A percentile compares a stretch with the other conserved stretches of the same genome.
Conservation (phyloP, 2,329 filamentous ascomycete species). For the Sphaerulina vaccinii region DNA sequence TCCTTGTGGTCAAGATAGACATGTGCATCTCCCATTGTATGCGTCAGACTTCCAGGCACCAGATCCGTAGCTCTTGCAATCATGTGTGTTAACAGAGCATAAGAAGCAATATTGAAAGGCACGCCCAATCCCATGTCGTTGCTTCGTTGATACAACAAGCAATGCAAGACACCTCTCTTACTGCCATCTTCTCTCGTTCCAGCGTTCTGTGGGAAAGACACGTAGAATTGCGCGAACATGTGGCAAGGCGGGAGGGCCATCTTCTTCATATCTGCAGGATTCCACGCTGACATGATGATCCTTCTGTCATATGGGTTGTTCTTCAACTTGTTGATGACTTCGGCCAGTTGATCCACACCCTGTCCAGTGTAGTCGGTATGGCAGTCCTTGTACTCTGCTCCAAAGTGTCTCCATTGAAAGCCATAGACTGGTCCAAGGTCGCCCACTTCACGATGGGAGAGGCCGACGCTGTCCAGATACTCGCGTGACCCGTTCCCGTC, state of each 20-base stretch:
- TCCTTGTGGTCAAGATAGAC: conserved; percentile 92
- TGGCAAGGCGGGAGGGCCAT: conserved; percentile 95
- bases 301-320: conserved; percentile 82
- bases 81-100: conserved; percentile 94
- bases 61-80: conserved; percentile 82
- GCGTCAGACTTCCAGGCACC: conserved; percentile 81
- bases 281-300: conserved; percentile 92
- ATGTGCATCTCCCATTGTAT: conserved; percentile 98
- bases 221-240: conserved; percentile 97
- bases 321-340: conserved; percentile 83
- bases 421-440: conserved; percentile 96
- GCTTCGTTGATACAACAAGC: conserved; percentile 86
- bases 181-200: conserved; percentile 32
- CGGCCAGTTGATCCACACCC: conserved; percentile 88
- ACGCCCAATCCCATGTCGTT: conserved; percentile 98
- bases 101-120: conserved; percentile 95
- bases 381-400: conserved; percentile 79
- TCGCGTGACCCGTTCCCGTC: conserved; percentile 92
- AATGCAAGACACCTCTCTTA: conserved; percentile 71
- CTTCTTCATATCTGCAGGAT: conserved; percentile 76
- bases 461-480: conserved; percentile 82
- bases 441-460: conserved; percentile 77
- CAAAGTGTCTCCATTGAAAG: conserved; percentile 98
- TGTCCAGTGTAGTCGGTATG: conserved; percentile 79
- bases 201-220: conserved; percentile 62